Conservation (phyloP, 345 rosid species). For the Reutealis trisperma region DNA sequence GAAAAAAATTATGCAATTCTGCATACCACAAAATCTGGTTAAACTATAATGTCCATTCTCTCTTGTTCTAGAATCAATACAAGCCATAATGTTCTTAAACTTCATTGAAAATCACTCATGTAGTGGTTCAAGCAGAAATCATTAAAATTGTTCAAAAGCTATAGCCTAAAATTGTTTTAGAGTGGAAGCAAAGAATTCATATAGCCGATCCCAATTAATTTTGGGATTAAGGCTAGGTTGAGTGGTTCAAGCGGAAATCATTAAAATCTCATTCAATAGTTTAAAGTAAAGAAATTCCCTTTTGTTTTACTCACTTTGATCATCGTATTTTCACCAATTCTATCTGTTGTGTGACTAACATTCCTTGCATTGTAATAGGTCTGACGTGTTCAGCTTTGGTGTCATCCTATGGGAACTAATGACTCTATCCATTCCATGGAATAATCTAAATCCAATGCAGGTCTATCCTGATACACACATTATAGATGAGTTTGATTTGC, state of each 20-base stretch:
- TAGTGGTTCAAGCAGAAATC: constrained; percentile 1
- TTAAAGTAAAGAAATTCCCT: neutral
- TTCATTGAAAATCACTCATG: neutral
- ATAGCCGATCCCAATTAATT: too few relatives aligned
- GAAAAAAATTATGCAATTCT: neutral
- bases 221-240: too few relatives aligned
- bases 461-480: constrained; percentile 26
- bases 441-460: constrained; percentile 69
- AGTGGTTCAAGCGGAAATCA: too few relatives aligned
- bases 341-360: neutral
- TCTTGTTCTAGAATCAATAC: neutral
- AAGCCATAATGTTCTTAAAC: neutral
- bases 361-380: constrained; percentile 44
- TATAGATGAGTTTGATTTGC: neutral
- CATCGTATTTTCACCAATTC: neutral
- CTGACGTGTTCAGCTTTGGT: constrained; percentile 86
- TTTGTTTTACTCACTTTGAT: neutral
- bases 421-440: constrained; percentile 84
- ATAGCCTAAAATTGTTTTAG: too few relatives aligned
- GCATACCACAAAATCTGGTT: too few relatives aligned
- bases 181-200: too few relatives aligned
- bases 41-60: too few relatives aligned
- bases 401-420: constrained; percentile 84
- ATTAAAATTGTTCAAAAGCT: neutral
- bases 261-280: neutral